Evolutionary conservation across 768 basidiomycete genomes (phyloP).

Genomic region (Agrocybe praecox): DNA sequence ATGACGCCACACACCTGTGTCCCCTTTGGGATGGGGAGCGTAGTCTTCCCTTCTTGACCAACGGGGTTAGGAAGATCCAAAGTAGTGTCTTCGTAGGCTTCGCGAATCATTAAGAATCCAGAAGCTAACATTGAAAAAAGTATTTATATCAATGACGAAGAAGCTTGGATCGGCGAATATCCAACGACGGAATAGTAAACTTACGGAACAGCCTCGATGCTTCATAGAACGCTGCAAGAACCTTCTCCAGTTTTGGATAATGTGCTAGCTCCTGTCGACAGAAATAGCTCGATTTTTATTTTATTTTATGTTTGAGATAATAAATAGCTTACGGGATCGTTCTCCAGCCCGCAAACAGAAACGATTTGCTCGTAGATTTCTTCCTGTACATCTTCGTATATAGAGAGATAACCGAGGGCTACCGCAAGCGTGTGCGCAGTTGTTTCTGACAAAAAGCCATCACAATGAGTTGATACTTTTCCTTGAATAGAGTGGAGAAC

Average conservation of each 20-base stretch:
- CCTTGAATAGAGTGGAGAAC: neutral
- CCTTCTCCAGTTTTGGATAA: constrained; percentile 42
- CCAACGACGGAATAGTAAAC: constrained; percentile 14
- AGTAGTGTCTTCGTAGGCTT: constrained; percentile 44
- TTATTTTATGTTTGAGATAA: neutral
- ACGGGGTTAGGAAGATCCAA: constrained; percentile 41
- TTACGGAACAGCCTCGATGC: constrained; percentile 47
- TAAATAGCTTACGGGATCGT: constrained; percentile 16
- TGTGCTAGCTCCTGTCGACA: constrained; percentile 37
- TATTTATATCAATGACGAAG: neutral
- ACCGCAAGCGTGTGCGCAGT: constrained; percentile 52
- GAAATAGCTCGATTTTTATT: neutral
- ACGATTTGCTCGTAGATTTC: constrained; percentile 49
- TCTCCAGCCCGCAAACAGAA: constrained; percentile 32
- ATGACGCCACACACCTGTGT: constrained; percentile 25
- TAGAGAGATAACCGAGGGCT: constrained; percentile 45
- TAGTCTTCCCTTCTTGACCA: constrained; percentile 38
- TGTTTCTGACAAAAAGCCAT: constrained; percentile 37
- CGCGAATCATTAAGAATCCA: constrained; percentile 40
- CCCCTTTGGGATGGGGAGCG: constrained; percentile 42
- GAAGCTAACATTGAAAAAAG: constrained; percentile 29
- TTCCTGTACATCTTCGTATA: constrained; percentile 49
- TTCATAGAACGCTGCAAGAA: constrained; percentile 45
- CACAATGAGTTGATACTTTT: neutral
- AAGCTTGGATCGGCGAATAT: too few relatives aligned